Base-by-base conservation (phyloP, 2,329 filamentous ascomycete genomes). In the Neurospora sp. region DNA sequence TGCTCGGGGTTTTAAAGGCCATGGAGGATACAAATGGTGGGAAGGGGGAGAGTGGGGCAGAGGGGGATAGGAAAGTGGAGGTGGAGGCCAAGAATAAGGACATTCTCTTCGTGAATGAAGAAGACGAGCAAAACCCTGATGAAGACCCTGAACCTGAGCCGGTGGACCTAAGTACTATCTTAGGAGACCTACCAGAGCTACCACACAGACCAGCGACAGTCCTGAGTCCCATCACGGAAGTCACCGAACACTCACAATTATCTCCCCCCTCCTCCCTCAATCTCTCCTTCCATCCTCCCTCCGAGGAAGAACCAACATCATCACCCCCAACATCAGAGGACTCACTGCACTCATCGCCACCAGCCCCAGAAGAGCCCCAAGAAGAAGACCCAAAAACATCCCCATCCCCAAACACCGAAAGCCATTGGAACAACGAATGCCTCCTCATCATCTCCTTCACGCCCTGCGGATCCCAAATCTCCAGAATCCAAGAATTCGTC, bases 401-500 rank as follows among this genome's bases (percentile, higher is more conserved):
- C n/a, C 11, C 42, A 46, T 3, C 40, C 40, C 3, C 40, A n/a
- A 43, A 43, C 42, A 23, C n/a, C 43, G 52, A 62, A 1, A 7
- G n/a, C 3, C 23, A 33, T 28, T 62, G 52, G 52, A 62, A 8
- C 15, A 62, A 62, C 52, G 52, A 62, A 62, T 62, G 52, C 15
- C 52, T 62, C 52, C 52, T 62, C 52, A 62, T 62, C 28, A 33
- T 62, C 52, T 33, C 52, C 28, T 62, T 62, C 28, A 33, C 28
- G 3, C 52, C 52, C 28, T 33, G 28, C 23, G 28, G 52, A 7
- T n/a, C 23, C 3, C 46, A 58, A 13, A 28, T 62, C 8, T 33
- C 13, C 28, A 28, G 10, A 62, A 62, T 62, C 52, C 52, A 62
- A n/a, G 79, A 84, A 77, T 83, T 83, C 74, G 80, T 83, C 68